Conservation (phyloP, 2,329 filamentous ascomycete genomes). For the Clonostachys byssicola region DNA sequence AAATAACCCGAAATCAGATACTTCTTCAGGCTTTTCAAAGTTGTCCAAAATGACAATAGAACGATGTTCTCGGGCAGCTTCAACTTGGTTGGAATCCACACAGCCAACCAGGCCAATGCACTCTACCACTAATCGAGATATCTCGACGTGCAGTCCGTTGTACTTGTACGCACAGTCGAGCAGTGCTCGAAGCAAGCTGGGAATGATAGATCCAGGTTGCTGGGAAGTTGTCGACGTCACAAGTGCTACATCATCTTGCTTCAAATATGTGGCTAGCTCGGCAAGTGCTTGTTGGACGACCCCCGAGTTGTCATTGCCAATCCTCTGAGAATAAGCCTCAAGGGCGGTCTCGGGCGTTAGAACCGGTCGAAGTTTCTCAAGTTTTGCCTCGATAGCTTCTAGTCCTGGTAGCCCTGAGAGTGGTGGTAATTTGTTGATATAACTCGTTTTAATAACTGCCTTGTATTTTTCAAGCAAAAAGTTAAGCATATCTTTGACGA, state of each 20-base stretch:
- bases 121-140: conserved; percentile 71
- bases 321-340: conserved; percentile 66
- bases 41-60: conserved; percentile 87
- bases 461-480: conserved; percentile 64
- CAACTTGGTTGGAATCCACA: conserved; percentile 84
- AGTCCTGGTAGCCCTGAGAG: conserved; percentile 68
- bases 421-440: conserved; percentile 74
- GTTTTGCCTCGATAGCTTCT: conserved; percentile 59
- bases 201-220: conserved; percentile 73
- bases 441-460: conserved; percentile 11
- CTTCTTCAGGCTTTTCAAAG: conserved; percentile 74
- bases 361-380: conserved; percentile 59
- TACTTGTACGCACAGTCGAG: conserved; percentile 85
- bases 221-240: conserved; percentile 79
- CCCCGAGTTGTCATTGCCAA: conserved; percentile 78
- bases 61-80: conserved; percentile 71
- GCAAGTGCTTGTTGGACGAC: conserved; percentile 78
- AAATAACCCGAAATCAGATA: conserved; percentile 80
- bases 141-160: conserved; percentile 60
- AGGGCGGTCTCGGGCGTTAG: conserved; percentile 52
- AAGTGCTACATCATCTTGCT: conserved; percentile 69
- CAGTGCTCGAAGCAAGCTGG: conserved; percentile 68
- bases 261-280: conserved; percentile 73
- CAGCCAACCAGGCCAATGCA: conserved; percentile 89
- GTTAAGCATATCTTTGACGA: conserved; percentile 59